Percentiles rank a stretch among this genome's conserved stretches.
phyloP scores from a whole-genome alignment of 768 basidiomycete genomes.

The Leccinum arenicola region DNA sequence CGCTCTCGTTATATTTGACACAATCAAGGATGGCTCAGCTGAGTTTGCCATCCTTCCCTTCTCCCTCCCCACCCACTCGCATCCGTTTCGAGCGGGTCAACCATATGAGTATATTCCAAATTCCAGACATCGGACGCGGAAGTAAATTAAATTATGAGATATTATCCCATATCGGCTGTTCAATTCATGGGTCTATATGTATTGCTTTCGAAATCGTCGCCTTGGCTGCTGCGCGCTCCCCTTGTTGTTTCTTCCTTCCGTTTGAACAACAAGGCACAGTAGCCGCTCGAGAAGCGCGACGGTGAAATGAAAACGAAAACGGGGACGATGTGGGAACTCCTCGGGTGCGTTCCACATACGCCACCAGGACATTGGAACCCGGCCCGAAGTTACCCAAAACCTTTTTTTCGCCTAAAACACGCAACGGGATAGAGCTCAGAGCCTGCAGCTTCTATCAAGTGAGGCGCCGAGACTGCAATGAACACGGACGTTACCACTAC shows the following conservation, averaged over 20 bases:
- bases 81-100: conserved; percentile 23
- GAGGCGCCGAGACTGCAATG: background rate
- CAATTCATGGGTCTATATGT: background rate
- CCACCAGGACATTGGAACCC: background rate
- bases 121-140: conserved; percentile 15
- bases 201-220: background rate
- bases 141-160: conserved; percentile 18
- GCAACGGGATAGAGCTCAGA: background rate
- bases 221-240: background rate
- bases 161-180: background rate
- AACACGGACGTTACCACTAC: background rate
- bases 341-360: background rate
- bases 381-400: conserved; percentile 7
- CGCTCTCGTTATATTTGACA: conserved; percentile 9
- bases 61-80: background rate
- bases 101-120: background rate
- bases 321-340: background rate
- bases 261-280: conserved; percentile 7
- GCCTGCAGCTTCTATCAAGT: background rate
- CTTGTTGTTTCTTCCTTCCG: conserved; percentile 1
- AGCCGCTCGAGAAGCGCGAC: background rate
- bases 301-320: background rate
- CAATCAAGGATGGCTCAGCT: conserved; percentile 9
- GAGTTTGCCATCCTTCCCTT: conserved; percentile 5
- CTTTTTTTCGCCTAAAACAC: background rate